Conservation (phyloP, 495 filamentous ascomycete genomes). For the Penicillium fimorum region DNA sequence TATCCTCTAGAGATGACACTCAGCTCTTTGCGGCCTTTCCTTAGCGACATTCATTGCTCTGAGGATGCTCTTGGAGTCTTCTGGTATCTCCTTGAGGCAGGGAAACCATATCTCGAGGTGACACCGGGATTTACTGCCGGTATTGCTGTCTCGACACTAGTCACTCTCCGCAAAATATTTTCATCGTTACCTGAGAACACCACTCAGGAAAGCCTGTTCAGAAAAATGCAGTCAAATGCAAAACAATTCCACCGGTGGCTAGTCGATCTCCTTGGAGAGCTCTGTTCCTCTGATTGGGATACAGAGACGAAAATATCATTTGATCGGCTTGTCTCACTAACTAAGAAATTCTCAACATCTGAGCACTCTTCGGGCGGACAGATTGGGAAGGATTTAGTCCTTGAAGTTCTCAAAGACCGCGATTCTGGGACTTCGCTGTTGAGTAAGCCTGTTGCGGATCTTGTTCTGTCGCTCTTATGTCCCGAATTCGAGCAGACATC, state of each 20-base stretch:
- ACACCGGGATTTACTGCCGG: slow-evolving; percentile 75
- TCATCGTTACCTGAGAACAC: slow-evolving; percentile 63
- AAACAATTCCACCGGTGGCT: slow-evolving; percentile 72
- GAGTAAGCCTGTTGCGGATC: slow-evolving; percentile 62
- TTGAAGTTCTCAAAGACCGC: slow-evolving; percentile 73
- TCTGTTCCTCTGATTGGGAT: slow-evolving; percentile 50
- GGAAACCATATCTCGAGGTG: slow-evolving; percentile 60
- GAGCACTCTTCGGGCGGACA: slow-evolving; percentile 60
- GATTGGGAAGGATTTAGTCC: slow-evolving; percentile 69
- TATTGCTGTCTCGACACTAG: slow-evolving; percentile 69
- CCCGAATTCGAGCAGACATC: slow-evolving; percentile 61
- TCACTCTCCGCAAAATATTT: slow-evolving; percentile 71
- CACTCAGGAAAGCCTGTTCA: slow-evolving; percentile 74
- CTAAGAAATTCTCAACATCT: slow-evolving; percentile 53
- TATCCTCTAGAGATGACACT: slow-evolving; percentile 94
- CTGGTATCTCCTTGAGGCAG: slow-evolving; percentile 76
- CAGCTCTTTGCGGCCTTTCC: slow-evolving; percentile 72
- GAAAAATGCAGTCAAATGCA: slow-evolving; percentile 63
- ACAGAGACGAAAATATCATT: slow-evolving; percentile 54
- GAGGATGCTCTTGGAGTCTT: slow-evolving; percentile 86
- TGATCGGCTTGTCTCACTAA: slow-evolving; percentile 59
- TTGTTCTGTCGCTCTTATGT: slow-evolving; percentile 72
- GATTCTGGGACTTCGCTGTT: slow-evolving; percentile 59
- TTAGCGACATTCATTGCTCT: slow-evolving; percentile 81
- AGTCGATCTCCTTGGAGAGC: slow-evolving; percentile 55